Conservation (phyloP, 345 rosid species). For the Populus davidiana region DNA sequence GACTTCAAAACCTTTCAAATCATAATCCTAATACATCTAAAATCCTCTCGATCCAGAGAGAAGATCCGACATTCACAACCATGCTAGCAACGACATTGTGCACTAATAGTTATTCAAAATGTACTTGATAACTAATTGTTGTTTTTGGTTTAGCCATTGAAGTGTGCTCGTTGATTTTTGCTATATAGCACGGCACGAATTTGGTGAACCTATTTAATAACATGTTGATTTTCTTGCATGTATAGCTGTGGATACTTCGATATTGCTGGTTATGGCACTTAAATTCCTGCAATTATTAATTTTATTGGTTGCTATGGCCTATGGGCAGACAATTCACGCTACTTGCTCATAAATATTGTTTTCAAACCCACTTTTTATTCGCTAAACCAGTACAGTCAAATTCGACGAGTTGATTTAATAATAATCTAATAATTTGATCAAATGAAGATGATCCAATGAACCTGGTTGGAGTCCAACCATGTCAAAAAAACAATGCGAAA, state of each 20-base stretch:
- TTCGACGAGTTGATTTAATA: not conserved
- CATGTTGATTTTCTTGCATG: not conserved
- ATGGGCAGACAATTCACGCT: not conserved
- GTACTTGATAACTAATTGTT: too few species aligned
- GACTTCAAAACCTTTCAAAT: too few species aligned
- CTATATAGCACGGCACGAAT: not conserved
- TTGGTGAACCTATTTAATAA: not conserved
- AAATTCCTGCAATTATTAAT: too few species aligned
- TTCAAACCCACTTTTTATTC: not conserved
- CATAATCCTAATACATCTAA: accelerated
- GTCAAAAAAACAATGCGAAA: not conserved
- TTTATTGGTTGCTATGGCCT: not conserved
- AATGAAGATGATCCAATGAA: not conserved
- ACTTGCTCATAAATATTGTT: not conserved
- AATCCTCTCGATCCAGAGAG: too few species aligned
- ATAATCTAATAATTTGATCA: not conserved
- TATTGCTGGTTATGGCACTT: not conserved
- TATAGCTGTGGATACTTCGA: not conserved
- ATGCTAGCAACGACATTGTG: too few species aligned
- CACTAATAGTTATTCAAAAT: too few species aligned
- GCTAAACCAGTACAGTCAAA: not conserved
- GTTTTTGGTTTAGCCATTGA: too few species aligned
- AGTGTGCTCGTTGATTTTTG: too few species aligned
- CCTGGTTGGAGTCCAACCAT: not conserved
- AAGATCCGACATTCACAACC: too few species aligned